These are phyloP conservation scores for Hepatocystis sp. DNA, from an alignment of 169 alveolate genomes.

Conservation along the genomic window DNA sequence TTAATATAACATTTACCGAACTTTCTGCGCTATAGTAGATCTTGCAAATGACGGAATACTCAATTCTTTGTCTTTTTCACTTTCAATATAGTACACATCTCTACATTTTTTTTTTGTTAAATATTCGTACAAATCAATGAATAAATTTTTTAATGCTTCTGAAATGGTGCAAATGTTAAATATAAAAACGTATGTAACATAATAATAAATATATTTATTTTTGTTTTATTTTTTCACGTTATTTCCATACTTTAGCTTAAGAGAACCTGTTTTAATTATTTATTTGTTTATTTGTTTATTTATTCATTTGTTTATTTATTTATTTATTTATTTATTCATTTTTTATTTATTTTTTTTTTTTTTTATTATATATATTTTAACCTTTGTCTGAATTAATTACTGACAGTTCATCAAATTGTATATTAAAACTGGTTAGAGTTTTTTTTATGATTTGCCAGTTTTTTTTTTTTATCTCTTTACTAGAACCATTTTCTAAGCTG, in stretches of 20 bases:
- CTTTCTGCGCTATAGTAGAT: slow-evolving; percentile 73
- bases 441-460: slow-evolving; percentile 66
- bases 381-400: slow-evolving; percentile 68
- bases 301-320: not conserved
- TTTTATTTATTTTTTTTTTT: slow-evolving; percentile 10
- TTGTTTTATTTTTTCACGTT: too few species aligned
- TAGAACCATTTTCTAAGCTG: slow-evolving; percentile 66
- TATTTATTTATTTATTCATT: slow-evolving; percentile 5
- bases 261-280: too few species aligned
- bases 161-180: slow-evolving; percentile 1
- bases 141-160: slow-evolving; percentile 40
- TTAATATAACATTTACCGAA: slow-evolving; percentile 25
- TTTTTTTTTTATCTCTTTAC: slow-evolving; percentile 75
- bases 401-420: slow-evolving; percentile 54
- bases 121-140: slow-evolving; percentile 56
- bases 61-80: slow-evolving; percentile 18
- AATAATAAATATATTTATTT: too few species aligned
- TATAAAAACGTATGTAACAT: not conserved
- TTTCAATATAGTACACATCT: slow-evolving; percentile 18
- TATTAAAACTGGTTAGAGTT: slow-evolving; percentile 25
- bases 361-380: not conserved
- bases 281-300: too few species aligned
- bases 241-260: too few species aligned
- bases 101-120: slow-evolving; percentile 31
- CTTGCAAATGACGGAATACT: slow-evolving; percentile 62